These are phyloP conservation scores for Zancudomyces culisetae DNA, from an alignment of 371 early-diverging fungal genomes.

Conservation along the genomic window DNA sequence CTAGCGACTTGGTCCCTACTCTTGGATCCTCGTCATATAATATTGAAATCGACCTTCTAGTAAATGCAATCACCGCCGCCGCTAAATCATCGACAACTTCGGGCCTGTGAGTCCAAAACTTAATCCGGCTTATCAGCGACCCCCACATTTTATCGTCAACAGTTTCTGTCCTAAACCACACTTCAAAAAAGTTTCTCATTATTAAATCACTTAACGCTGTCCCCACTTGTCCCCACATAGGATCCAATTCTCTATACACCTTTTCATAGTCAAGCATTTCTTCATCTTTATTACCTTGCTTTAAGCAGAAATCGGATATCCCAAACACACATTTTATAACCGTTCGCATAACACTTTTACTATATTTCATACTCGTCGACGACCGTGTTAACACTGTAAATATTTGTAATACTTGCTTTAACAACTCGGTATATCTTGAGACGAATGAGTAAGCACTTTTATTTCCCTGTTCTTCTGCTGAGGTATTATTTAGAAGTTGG, in stretches of 20 bases:
- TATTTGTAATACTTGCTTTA: constrained; percentile 1
- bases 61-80: not conserved
- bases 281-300: constrained; percentile 4
- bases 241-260: not conserved
- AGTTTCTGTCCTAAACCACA: constrained; percentile 5
- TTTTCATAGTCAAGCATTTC: constrained; percentile 1
- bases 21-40: constrained; percentile 3
- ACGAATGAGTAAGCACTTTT: not conserved
- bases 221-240: constrained; percentile 3
- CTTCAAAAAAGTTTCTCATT: constrained; percentile 5
- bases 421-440: not conserved
- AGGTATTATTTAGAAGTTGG: too few species aligned
- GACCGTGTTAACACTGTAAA: constrained; percentile 1
- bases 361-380: not conserved
- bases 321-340: constrained; percentile 1
- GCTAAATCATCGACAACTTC: constrained; percentile 1
- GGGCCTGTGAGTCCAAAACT: constrained; percentile 3
- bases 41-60: not conserved
- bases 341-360: constrained; percentile 1
- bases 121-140: not conserved
- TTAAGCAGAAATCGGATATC: constrained; percentile 2
- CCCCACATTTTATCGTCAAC: constrained; percentile 3
- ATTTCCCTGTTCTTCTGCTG: not conserved
- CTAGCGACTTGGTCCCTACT: not conserved
- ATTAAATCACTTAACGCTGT: not conserved